Base-by-base conservation (phyloP, 2,329 filamentous ascomycete species). In the Trichoderma asperellum region DNA sequence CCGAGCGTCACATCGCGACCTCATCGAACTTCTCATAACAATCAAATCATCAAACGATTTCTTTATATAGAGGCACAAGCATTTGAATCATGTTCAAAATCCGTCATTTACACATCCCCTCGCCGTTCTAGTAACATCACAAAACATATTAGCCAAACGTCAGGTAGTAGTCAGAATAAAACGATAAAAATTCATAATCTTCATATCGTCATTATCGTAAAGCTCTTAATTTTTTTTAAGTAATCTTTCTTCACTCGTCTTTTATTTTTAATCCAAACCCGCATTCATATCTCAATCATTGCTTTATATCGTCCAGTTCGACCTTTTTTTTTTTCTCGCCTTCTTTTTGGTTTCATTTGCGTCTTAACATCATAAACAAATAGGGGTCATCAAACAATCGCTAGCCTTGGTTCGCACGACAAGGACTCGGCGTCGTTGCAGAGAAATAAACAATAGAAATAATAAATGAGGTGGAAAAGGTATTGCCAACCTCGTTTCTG, bases 171-270 rank as follows among this genome's bases (percentile, higher is more conserved):
- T 34, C 35, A 18, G 18, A 53, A 68, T 21, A 43, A 61, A 37
- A 55, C 16, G 11, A 43, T 27, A 68, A 47, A 52, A 35, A 43
- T 8, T 68, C 57, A 49, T 68, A 40, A 59, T 67, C 40, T 52
- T 67, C 62, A 58, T 66, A n/a, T 58, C 34, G 68, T 70, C 68
- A 34, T 70, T 57, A 70, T 61, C 68, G 53, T 70, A 61, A 69
- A 62, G 8, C 37, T 70, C 63, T 52, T 34, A 21, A 37, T n/a
- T 35, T 43, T 59, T 69, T 53, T 53, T 16, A 5, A 52, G 35
- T 21, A 4, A 35, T 56, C 58, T 43, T 64, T 40, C 34, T 40
- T 35, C 40, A n/a, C 16, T n/a, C 57, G 24, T 58, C 59, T 29
- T 53, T 59, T n/a, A n/a, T 60, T 62, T 29, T 24, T 43, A 14